Evolutionary conservation across 2,329 filamentous ascomycete species (phyloP).

Genomic region (Penicillium sp.): DNA sequence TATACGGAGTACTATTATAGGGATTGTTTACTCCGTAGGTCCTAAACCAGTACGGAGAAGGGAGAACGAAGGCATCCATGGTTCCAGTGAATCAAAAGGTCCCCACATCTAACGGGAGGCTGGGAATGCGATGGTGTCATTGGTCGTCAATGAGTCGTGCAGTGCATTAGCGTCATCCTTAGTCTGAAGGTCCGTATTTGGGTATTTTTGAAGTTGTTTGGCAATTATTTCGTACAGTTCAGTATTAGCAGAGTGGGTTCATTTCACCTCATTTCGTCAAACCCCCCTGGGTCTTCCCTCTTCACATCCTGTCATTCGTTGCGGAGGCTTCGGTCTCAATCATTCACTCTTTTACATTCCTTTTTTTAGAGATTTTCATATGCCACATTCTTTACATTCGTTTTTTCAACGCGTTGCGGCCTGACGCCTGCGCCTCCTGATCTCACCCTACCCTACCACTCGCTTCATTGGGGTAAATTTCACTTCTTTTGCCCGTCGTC

Average conservation of each 20-base stretch:
- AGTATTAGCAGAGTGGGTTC: not conserved
- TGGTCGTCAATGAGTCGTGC: not conserved
- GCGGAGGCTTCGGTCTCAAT: constrained; percentile 19
- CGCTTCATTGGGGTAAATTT: constrained; percentile 14
- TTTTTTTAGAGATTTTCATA: constrained; percentile 7
- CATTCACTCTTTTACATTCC: constrained; percentile 20
- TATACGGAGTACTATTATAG: too few species aligned
- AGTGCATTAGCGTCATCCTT: constrained; percentile 8
- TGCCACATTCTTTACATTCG: constrained; percentile 18
- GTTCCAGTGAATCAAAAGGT: constrained; percentile 2
- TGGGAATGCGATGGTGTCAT: not conserved
- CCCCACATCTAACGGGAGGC: constrained; percentile 8
- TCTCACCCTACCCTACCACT: constrained; percentile 11
- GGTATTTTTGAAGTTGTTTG: not conserved
- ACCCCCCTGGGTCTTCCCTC: constrained; percentile 5
- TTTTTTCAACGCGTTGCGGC: constrained; percentile 23
- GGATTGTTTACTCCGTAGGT: too few species aligned
- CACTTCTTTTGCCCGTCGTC: constrained; percentile 35
- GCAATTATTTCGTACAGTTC: not conserved
- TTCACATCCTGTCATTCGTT: constrained; percentile 32
- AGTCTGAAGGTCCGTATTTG: constrained; percentile 4
- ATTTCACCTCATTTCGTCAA: constrained; percentile 1
- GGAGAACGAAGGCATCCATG: not conserved
- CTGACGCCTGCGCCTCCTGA: constrained; percentile 20
- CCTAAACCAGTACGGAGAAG: not conserved